phyloP scores from a whole-genome alignment of 441 rosid genomes.

The Jatropha podagrica region DNA sequence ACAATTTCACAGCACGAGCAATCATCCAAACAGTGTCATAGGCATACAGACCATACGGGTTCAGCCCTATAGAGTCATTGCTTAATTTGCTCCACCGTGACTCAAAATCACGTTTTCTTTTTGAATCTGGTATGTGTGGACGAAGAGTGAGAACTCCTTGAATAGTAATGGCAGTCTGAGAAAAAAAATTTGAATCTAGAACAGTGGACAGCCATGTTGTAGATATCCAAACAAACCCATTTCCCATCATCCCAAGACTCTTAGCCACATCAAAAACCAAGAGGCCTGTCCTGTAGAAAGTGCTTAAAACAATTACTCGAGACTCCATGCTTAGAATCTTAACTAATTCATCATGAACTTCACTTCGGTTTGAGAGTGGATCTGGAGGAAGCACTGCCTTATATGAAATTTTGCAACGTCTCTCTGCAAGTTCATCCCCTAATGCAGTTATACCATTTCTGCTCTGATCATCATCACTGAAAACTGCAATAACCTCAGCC shows the following conservation, averaged over 20 bases:
- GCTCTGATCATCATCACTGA: slow-evolving; percentile 76
- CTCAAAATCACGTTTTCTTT: slow-evolving; percentile 56
- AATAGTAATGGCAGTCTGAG: slow-evolving; percentile 33
- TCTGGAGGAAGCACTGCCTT: slow-evolving; percentile 70
- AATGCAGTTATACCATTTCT: slow-evolving; percentile 71
- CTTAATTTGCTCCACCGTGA: slow-evolving; percentile 65
- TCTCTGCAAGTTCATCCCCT: slow-evolving; percentile 73
- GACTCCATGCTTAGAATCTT: slow-evolving; percentile 74
- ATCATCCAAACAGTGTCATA: slow-evolving; percentile 95
- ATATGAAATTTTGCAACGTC: slow-evolving; percentile 70
- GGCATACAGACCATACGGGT: slow-evolving; percentile 71
- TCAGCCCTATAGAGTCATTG: slow-evolving; percentile 63
- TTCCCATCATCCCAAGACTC: slow-evolving; percentile 74
- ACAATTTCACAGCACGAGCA: slow-evolving; percentile 65
- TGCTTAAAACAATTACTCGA: slow-evolving; percentile 63
- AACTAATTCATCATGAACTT: slow-evolving; percentile 44
- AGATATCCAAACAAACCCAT: slow-evolving; percentile 91
- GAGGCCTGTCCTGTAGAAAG: slow-evolving; percentile 50
- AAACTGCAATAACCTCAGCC: slow-evolving; percentile 72
- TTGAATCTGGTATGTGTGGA: slow-evolving; percentile 63
- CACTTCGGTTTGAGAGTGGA: slow-evolving; percentile 40
- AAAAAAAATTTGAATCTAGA: slow-evolving; percentile 54
- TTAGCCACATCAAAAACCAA: slow-evolving; percentile 64
- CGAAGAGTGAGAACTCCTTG: slow-evolving; percentile 74
- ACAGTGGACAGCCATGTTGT: slow-evolving; percentile 77